Evolutionary conservation across 768 basidiomycete genomes (phyloP).

Genomic region (Boletus coccyginus): DNA sequence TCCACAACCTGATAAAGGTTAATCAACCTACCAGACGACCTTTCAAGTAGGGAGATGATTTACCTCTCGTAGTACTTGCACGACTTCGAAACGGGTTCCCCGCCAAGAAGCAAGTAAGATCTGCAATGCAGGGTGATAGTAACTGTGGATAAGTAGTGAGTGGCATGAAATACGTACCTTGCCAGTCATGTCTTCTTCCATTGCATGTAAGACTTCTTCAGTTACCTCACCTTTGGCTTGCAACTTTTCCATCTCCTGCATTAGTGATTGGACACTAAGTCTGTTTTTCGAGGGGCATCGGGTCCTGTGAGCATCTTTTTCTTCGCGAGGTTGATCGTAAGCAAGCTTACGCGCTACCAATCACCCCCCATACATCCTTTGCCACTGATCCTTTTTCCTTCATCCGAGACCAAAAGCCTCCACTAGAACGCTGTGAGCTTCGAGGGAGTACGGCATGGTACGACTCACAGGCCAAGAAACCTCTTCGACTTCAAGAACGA

Average conservation of each 20-base stretch:
- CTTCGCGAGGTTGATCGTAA: slow-evolving; percentile 29
- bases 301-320: slow-evolving; percentile 56
- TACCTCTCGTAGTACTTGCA: slow-evolving; percentile 80
- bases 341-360: slow-evolving; percentile 82
- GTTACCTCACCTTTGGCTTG: slow-evolving; percentile 86
- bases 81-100: slow-evolving; percentile 92
- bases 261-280: slow-evolving; percentile 23
- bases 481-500: slow-evolving; percentile 89
- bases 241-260: slow-evolving; percentile 84
- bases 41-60: background rate
- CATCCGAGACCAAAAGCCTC: slow-evolving; percentile 88
- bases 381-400: slow-evolving; percentile 93
- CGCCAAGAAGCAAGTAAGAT: slow-evolving; percentile 98
- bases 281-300: slow-evolving; percentile 32
- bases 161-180: slow-evolving; percentile 50
- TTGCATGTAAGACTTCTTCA: slow-evolving; percentile 79
- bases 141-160: background rate
- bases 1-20: slow-evolving; percentile 59
- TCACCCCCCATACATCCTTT: slow-evolving; percentile 96
- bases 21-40: slow-evolving; percentile 2
- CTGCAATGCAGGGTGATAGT: slow-evolving; percentile 31
- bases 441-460: slow-evolving; percentile 2
- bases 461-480: slow-evolving; percentile 81
- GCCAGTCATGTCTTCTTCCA: slow-evolving; percentile 92
- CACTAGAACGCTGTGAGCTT: slow-evolving; percentile 39